These are phyloP conservation scores for Paraphaeosphaeria minitans DNA, from an alignment of 2,329 filamentous ascomycete genomes.

Conservation along the genomic window DNA sequence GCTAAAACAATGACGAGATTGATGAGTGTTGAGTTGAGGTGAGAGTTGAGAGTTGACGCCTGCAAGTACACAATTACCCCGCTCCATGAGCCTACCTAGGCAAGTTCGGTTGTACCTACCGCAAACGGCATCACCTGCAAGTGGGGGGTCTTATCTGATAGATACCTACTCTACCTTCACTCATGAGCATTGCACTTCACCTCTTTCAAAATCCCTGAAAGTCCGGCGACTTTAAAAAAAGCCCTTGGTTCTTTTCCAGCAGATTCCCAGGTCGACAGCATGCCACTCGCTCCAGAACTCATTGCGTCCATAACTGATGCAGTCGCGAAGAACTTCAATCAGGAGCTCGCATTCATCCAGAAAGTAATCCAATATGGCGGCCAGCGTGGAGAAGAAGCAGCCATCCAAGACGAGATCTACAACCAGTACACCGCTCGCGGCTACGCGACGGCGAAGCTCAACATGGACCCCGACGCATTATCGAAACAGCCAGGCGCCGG, in stretches of 20 bases:
- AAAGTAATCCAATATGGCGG: slow-evolving; percentile 26
- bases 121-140: background rate
- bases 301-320: slow-evolving; percentile 19
- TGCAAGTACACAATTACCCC: slow-evolving; percentile 4
- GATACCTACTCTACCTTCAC: background rate
- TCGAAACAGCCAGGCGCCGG: slow-evolving; percentile 20
- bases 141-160: background rate
- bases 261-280: background rate
- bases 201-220: background rate
- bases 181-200: background rate
- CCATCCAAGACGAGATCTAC: slow-evolving; percentile 22
- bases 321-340: slow-evolving; percentile 22
- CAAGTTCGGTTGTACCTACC: background rate
- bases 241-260: background rate
- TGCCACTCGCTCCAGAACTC: slow-evolving; percentile 17
- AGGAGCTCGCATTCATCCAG: slow-evolving; percentile 23
- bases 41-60: background rate
- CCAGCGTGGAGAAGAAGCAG: slow-evolving; percentile 24
- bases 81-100: background rate
- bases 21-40: too few species aligned
- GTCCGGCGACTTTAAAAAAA: background rate
- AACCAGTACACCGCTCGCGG: slow-evolving; percentile 18
- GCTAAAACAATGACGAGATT: background rate
- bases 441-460: slow-evolving; percentile 18
- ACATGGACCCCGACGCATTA: slow-evolving; percentile 20